These are phyloP conservation scores for Tilletia horrida DNA, from an alignment of 1,284 basidiomycete genomes.

Conservation along the genomic window DNA sequence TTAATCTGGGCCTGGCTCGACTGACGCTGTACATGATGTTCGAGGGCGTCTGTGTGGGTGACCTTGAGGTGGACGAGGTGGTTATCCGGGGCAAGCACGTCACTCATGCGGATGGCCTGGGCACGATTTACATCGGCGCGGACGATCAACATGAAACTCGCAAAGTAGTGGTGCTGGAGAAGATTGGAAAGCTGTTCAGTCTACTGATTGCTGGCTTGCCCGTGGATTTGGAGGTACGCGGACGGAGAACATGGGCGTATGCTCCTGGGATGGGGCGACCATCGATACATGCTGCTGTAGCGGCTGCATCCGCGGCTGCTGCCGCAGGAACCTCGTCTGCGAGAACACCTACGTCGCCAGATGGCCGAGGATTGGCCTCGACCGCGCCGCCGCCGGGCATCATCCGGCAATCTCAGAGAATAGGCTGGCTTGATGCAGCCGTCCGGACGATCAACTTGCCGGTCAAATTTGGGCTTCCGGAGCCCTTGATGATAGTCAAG, in stretches of 20 bases:
- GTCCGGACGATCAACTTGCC: slow-evolving; percentile 32
- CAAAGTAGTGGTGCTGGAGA: slow-evolving; percentile 7
- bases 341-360: slow-evolving; percentile 13
- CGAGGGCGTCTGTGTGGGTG: slow-evolving; percentile 15
- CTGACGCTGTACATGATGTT: slow-evolving; percentile 18
- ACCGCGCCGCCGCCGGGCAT: neutral
- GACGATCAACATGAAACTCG: slow-evolving; percentile 15
- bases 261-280: neutral
- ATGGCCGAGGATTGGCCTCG: slow-evolving; percentile 20
- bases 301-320: slow-evolving; percentile 17
- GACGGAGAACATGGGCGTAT: slow-evolving; percentile 22
- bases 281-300: neutral
- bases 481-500: slow-evolving; percentile 21
- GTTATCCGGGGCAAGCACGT: slow-evolving; percentile 9
- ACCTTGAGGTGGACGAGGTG: slow-evolving; percentile 15
- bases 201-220: slow-evolving; percentile 21
- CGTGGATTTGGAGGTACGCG: slow-evolving; percentile 19
- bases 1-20: slow-evolving; percentile 19
- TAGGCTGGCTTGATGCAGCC: slow-evolving; percentile 43
- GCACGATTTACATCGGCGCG: slow-evolving; percentile 14
- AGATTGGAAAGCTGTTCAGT: slow-evolving; percentile 21
- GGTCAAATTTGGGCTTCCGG: slow-evolving; percentile 19
- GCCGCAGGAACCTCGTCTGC: slow-evolving; percentile 27
- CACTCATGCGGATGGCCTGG: slow-evolving; percentile 11
- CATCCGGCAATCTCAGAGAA: slow-evolving; percentile 24